These are phyloP conservation scores for Pouteria glomerata DNA, from an alignment of 148 eudicot species.

Conservation along the genomic window DNA sequence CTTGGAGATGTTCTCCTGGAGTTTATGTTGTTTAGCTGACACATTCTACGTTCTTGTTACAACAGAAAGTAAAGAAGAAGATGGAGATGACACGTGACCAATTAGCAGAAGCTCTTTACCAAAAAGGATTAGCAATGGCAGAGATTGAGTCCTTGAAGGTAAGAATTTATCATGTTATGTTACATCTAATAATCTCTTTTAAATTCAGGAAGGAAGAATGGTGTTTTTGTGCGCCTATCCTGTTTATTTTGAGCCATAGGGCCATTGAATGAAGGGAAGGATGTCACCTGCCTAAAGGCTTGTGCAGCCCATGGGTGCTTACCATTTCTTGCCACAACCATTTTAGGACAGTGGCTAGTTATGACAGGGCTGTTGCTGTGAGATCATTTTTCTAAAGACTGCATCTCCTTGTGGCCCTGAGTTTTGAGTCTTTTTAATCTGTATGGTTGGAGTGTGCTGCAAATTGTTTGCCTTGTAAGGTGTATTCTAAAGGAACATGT, in stretches of 20 bases:
- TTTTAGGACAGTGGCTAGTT: constrained; percentile 1
- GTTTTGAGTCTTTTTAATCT: neutral
- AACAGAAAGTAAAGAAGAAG: constrained; percentile 68
- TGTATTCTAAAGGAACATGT: neutral
- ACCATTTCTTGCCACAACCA: neutral
- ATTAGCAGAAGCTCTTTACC: constrained; percentile 80
- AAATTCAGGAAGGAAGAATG: neutral
- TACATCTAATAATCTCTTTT: neutral
- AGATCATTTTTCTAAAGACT: neutral
- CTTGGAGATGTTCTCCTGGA: neutral
- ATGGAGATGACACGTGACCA: constrained; percentile 87
- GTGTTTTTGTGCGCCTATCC: constrained; percentile 8
- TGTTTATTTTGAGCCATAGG: neutral
- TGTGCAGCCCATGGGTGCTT: neutral
- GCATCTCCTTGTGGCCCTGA: neutral
- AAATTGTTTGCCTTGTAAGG: neutral
- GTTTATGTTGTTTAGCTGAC: neutral
- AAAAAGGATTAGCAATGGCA: constrained; percentile 81
- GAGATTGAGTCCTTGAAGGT: constrained; percentile 74
- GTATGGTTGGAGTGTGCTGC: neutral
- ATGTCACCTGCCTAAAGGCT: neutral
- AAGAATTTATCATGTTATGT: neutral
- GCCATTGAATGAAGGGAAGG: neutral
- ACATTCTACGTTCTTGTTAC: neutral
- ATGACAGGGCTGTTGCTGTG: neutral